These are phyloP conservation scores for Trichophyton benhamiae DNA, from an alignment of 2,329 filamentous ascomycete species.

Conservation along the genomic window DNA sequence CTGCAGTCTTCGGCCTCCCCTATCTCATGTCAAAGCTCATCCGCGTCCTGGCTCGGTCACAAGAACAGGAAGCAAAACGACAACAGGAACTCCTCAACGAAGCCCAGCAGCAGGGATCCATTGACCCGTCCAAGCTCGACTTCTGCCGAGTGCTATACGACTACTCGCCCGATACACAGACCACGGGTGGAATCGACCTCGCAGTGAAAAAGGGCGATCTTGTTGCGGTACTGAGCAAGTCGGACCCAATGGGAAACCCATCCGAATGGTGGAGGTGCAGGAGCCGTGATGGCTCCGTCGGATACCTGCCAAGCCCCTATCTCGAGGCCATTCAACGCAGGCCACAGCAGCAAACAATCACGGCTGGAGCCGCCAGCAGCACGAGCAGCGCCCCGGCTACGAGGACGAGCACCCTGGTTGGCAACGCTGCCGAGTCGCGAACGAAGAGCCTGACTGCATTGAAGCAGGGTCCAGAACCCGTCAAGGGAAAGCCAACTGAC, in stretches of 20 bases:
- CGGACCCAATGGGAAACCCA: slow-evolving; percentile 78
- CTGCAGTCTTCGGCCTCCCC: slow-evolving; percentile 87
- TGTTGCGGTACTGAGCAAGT: slow-evolving; percentile 85
- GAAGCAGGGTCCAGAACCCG: not conserved
- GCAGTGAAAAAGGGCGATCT: slow-evolving; percentile 90
- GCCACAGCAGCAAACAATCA: slow-evolving; percentile 32
- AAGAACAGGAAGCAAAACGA: slow-evolving; percentile 59
- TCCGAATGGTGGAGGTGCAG: slow-evolving; percentile 97
- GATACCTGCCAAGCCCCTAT: slow-evolving; percentile 85
- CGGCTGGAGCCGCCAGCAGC: slow-evolving; percentile 17
- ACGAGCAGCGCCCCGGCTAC: not conserved
- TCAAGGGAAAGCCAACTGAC: not conserved
- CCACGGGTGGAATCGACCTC: slow-evolving; percentile 64
- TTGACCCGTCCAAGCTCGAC: slow-evolving; percentile 85
- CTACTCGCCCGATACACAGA: slow-evolving; percentile 64
- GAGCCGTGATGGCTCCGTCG: slow-evolving; percentile 75
- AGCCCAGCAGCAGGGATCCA: slow-evolving; percentile 32
- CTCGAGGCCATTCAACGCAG: slow-evolving; percentile 60
- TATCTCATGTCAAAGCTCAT: slow-evolving; percentile 98
- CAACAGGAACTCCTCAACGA: slow-evolving; percentile 41
- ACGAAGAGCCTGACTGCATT: not conserved
- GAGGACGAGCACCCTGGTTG: slow-evolving; percentile 1
- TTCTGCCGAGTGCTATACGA: slow-evolving; percentile 94
- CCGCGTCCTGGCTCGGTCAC: slow-evolving; percentile 64
- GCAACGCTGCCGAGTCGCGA: not conserved